A percentile compares a stretch with the other conserved stretches of the same genome.
These are phyloP conservation scores for Phytophthora hybrid DNA, from an alignment of 352 stramenopile genomes.

Conservation along the genomic window DNA sequence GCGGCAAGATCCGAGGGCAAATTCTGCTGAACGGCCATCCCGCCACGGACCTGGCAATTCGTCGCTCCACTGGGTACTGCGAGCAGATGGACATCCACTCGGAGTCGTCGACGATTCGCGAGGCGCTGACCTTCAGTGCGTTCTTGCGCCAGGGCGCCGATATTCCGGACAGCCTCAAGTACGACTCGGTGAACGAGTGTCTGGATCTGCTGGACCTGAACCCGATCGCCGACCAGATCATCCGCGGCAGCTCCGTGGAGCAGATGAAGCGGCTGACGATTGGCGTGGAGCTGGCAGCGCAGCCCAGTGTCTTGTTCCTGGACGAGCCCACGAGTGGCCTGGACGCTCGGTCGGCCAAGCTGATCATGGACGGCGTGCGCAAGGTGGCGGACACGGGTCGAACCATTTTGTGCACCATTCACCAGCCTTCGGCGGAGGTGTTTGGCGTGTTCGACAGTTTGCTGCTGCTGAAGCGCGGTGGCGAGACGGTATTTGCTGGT, in stretches of 20 bases:
- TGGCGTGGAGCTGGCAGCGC: slow-evolving; percentile 21
- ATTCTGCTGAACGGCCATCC: slow-evolving; percentile 92
- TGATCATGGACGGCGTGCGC: slow-evolving; percentile 80
- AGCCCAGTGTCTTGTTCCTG: slow-evolving; percentile 63
- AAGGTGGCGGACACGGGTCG: slow-evolving; percentile 65
- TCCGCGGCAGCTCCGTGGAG: slow-evolving; percentile 20
- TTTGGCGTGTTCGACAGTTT: slow-evolving; percentile 31
- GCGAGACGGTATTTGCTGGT: slow-evolving; percentile 20
- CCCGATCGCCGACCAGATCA: slow-evolving; percentile 44
- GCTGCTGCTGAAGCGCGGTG: slow-evolving; percentile 24
- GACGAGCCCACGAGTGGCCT: slow-evolving; percentile 69
- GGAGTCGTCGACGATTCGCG: slow-evolving; percentile 46
- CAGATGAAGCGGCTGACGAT: too few relatives aligned
- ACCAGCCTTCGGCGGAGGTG: slow-evolving; percentile 68
- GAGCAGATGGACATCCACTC: slow-evolving; percentile 50
- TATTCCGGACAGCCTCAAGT: slow-evolving; percentile 23
- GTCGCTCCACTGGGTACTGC: slow-evolving; percentile 34
- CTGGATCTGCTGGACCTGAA: slow-evolving; percentile 39
- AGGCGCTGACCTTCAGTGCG: slow-evolving; percentile 44
- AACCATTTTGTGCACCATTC: slow-evolving; percentile 91
- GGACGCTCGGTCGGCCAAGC: slow-evolving; percentile 60
- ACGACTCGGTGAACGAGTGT: slow-evolving; percentile 44
- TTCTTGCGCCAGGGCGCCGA: slow-evolving; percentile 23
- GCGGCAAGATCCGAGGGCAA: slow-evolving; percentile 84
- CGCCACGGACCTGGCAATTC: slow-evolving; percentile 44